Base-by-base conservation (phyloP, 2,329 filamentous ascomycete genomes). In the Aspergillus calidoustus region DNA sequence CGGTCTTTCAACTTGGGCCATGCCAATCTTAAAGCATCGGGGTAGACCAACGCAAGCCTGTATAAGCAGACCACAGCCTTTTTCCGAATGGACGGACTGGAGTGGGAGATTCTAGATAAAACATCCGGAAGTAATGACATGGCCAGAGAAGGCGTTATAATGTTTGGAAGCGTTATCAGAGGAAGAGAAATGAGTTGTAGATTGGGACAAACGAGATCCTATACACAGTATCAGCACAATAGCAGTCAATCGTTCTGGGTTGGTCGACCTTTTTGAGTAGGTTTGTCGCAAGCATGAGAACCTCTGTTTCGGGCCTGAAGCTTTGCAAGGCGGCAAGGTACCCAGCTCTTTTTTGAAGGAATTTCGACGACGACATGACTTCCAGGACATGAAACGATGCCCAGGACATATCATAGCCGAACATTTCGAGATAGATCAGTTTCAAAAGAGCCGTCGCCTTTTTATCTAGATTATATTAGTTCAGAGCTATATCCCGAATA, bases 381-480 rank as follows among this genome's bases (percentile, higher is more conserved):
- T 99, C 95, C 52, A 99, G 89, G 56, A 98, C 94, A 76, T 99
- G 92, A 80, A 99, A 99, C 13, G 93, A 93, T 4, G 95, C 95
- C 95, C 95, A 99, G 3, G 94, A 97, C 95, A 99, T 99, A 79
- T 98, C 95, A 76, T 98, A 91, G 15, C 95, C 95, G 69, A 98
- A 93, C 95, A 99, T 99, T 77, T 99, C 95, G 68, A 99, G 87
- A 77, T 99, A 99, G 57, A 97, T 90, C 70, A 99, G 86, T 82
- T 99, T 99, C 73, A 99, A 83, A 57, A 99, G 85, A 50, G 95
- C 95, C 38, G 93, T 98, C 22, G 95, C 93, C 83, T 99, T 99
- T 79, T 97, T 86, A 81, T 98, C 93, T 92, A 63, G 47, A 43
- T 61, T 56, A 52, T 43, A 64, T 57, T 69, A 62, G 57, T 34